Percentiles rank a stretch among this genome's conserved stretches.
phyloP scores from a whole-genome alignment of 2,329 filamentous ascomycete genomes.

The Fusarium sp. region DNA sequence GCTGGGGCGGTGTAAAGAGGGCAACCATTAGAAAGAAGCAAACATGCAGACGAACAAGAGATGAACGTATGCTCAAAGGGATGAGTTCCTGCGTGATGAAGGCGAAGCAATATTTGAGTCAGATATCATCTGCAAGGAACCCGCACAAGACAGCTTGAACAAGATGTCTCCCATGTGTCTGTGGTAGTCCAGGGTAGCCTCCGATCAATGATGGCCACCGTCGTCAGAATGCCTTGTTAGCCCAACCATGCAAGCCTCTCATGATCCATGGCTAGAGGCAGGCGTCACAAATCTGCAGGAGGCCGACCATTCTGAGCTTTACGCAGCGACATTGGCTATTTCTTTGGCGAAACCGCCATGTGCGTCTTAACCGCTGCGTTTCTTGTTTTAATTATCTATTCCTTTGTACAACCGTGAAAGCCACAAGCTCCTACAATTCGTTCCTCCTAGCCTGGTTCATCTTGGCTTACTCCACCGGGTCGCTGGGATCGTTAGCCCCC shows the following conservation, averaged over 20 bases:
- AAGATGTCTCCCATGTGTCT: background rate
- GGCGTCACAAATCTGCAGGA: conserved; percentile 28
- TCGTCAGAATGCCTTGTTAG: conserved; percentile 9
- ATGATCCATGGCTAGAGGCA: background rate
- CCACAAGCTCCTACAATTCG: background rate
- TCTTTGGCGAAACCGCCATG: background rate
- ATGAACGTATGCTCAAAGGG: background rate
- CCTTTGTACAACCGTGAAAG: background rate
- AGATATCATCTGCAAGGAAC: background rate
- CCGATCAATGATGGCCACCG: background rate
- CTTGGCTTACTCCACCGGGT: conserved; percentile 21
- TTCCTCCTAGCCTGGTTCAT: background rate
- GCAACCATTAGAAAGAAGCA: background rate
- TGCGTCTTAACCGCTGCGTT: background rate
- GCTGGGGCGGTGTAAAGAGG: background rate
- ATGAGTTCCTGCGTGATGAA: background rate
- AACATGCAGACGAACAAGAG: conserved; percentile 1
- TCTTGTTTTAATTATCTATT: background rate
- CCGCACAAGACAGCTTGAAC: background rate
- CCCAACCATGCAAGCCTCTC: conserved; percentile 4
- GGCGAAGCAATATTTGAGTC: background rate
- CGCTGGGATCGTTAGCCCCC: conserved; percentile 19
- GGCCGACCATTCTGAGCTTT: conserved; percentile 33
- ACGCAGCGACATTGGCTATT: conserved; percentile 4
- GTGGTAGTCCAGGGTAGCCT: background rate